phyloP scores from a whole-genome alignment of 2,329 filamentous ascomycete genomes.

The Stagonosporopsis tanaceti region DNA sequence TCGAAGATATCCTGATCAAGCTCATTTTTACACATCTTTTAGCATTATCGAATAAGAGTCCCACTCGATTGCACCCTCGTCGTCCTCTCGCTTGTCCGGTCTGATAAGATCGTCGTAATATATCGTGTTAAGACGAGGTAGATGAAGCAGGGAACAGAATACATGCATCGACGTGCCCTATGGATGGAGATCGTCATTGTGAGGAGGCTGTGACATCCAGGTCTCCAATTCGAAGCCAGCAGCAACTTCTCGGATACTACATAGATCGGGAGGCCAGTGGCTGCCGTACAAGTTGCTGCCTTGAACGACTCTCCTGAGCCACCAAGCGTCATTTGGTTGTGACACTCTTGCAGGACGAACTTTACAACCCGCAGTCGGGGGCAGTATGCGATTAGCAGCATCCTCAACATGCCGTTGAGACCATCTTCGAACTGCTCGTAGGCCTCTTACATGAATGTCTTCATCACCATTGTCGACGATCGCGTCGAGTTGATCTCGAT shows the following conservation, averaged over 20 bases:
- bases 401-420: slow-evolving; percentile 20
- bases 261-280: slow-evolving; percentile 11
- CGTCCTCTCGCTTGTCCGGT: background rate
- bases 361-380: slow-evolving; percentile 20
- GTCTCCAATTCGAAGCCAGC: slow-evolving; percentile 19
- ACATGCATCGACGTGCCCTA: background rate
- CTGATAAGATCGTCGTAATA: slow-evolving; percentile 14
- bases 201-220: slow-evolving; percentile 10
- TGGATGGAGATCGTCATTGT: background rate
- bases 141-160: slow-evolving; percentile 11
- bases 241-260: slow-evolving; percentile 5
- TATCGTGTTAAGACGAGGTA: slow-evolving; percentile 16
- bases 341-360: slow-evolving; percentile 7
- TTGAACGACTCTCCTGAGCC: slow-evolving; percentile 15
- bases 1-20: no score
- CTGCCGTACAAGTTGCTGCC: background rate
- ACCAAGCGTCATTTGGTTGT: slow-evolving; percentile 12
- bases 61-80: slow-evolving; percentile 7
- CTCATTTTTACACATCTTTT: no score
- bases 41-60: background rate
- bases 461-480: slow-evolving; percentile 5
- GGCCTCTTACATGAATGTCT: background rate
- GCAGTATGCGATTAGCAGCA: slow-evolving; percentile 17
- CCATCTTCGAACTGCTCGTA: slow-evolving; percentile 16
- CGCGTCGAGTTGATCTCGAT: slow-evolving; percentile 13